A percentile compares a stretch with the other conserved stretches of the same genome.
These are phyloP conservation scores for Erythrophleum fordii DNA, from an alignment of 306 rosid species.

Conservation along the genomic window DNA sequence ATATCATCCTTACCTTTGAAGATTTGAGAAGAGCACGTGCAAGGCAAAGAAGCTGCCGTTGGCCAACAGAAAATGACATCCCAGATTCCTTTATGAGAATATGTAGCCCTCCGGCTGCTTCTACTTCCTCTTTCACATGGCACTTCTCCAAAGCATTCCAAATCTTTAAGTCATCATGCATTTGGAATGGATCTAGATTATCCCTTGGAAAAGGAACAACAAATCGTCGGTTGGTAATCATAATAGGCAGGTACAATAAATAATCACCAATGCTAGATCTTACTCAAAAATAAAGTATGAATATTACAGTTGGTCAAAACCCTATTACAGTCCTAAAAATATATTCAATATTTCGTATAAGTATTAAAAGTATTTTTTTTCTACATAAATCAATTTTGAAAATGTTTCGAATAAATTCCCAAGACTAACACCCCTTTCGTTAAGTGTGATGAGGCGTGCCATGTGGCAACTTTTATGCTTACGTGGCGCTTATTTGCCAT, in stretches of 20 bases:
- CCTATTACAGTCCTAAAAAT: not conserved
- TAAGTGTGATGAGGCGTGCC: not conserved
- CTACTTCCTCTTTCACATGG: constrained; percentile 84
- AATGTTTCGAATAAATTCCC: not conserved
- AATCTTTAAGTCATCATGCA: constrained; percentile 66
- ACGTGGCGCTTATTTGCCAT: not conserved
- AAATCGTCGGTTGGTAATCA: not conserved
- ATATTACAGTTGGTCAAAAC: not conserved
- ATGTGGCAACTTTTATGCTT: not conserved
- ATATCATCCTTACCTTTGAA: constrained; percentile 61
- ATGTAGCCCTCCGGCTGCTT: constrained; percentile 81
- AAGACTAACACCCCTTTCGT: not conserved
- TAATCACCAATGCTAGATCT: constrained; percentile 31
- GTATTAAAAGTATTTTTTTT: not conserved
- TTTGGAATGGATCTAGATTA: constrained; percentile 81
- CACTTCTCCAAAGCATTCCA: constrained; percentile 85
- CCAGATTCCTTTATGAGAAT: constrained; percentile 72
- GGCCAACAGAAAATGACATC: constrained; percentile 90
- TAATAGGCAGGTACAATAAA: constrained; percentile 32
- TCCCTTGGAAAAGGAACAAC: constrained; percentile 54
- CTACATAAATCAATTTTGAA: not conserved
- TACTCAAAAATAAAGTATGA: not conserved
- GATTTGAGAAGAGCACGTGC: constrained; percentile 92
- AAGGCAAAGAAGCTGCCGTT: constrained; percentile 94
- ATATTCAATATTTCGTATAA: not conserved